Base-by-base conservation (phyloP, 2,329 filamentous ascomycete genomes). In the Endocalyx cinctus region DNA sequence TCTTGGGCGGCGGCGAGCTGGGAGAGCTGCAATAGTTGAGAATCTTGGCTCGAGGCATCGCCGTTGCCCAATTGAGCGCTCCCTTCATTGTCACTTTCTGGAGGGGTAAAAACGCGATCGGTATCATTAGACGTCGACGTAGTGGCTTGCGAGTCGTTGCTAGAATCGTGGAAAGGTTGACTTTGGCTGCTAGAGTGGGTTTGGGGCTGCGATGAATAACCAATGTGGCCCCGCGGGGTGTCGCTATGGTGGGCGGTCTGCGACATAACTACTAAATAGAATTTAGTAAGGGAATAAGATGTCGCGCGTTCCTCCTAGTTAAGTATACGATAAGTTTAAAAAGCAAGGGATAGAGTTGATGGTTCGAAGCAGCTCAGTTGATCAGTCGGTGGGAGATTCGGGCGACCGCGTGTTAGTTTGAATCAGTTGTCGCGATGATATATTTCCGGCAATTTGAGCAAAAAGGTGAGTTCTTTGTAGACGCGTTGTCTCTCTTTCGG, bases 11-110 rank as follows among this genome's bases (percentile, higher is more conserved):
- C 73, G 17, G 75, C 75, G 34, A 78, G 60, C 40, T 76, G 66
- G 5, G 75, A 78, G n/a, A 79, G 59, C 39, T 72, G 71, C 12
- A 74, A 61, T 29, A 80, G 51, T 47, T 80, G 76, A 19, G 66
- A 75, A 22, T 72, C 66, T 42, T 73, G 72, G 43, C 72, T 72
- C n/a, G 66, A 66, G 23, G 52, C 58, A 31, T 64, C 62, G 29
- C 51, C 57, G 43, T 57, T 66, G 45, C 40, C 48, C 45, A 60
- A 48, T 39, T 55, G 52, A 42, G 61, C 50, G 45, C 67, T 60
- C 46, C 59, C 41, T 41, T 58, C 58, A 33, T 60, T 64, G 39
- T 66, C 64, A 52, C 62, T 67, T 18, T 52, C 57, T 25, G 64
- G 57, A 32, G 65, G 64, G 26, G 64, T 67, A 45, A 67, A 67